Evolutionary conservation across 768 basidiomycete species (phyloP).

Genomic region (Porpolomopsis calyptriformis): DNA sequence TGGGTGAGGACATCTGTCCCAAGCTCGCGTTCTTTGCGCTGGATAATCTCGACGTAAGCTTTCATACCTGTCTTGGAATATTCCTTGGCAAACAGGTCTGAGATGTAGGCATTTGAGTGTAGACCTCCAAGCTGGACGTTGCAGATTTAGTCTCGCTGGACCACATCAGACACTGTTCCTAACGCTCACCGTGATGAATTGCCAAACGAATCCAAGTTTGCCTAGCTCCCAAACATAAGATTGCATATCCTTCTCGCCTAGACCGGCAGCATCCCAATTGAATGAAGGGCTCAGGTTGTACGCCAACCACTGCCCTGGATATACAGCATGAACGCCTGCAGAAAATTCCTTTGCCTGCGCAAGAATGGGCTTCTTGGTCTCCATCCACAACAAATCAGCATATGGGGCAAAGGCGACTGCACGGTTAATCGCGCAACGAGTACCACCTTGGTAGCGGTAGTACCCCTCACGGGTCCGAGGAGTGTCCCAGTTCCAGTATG

Average conservation of each 20-base stretch:
- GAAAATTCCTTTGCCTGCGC: slow-evolving; percentile 90
- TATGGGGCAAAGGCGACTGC: slow-evolving; percentile 90
- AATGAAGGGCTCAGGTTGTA: slow-evolving; percentile 94
- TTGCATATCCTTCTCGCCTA: slow-evolving; percentile 78
- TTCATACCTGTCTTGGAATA: slow-evolving; percentile 97
- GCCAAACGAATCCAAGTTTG: slow-evolving; percentile 95
- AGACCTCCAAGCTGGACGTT: slow-evolving; percentile 74
- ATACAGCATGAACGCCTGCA: slow-evolving; percentile 68
- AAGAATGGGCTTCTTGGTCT: slow-evolving; percentile 91
- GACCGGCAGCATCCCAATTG: slow-evolving; percentile 91
- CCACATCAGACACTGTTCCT: not conserved
- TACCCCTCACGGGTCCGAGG: slow-evolving; percentile 93
- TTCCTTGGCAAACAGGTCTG: slow-evolving; percentile 79
- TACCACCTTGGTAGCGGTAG: slow-evolving; percentile 96
- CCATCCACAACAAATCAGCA: slow-evolving; percentile 91
- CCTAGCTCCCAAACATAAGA: slow-evolving; percentile 87
- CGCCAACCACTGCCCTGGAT: slow-evolving; percentile 89
- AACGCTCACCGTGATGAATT: slow-evolving; percentile 87
- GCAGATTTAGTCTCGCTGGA: slow-evolving; percentile 2
- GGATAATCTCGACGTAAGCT: slow-evolving; percentile 92
- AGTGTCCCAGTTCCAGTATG: slow-evolving; percentile 93
- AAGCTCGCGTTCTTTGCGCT: slow-evolving; percentile 84
- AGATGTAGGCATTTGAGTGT: slow-evolving; percentile 96
- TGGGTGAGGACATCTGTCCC: slow-evolving; percentile 96
- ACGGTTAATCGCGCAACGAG: slow-evolving; percentile 86